phyloP scores from a whole-genome alignment of 768 basidiomycete genomes.

The Sistotremastrum niveocremeum region DNA sequence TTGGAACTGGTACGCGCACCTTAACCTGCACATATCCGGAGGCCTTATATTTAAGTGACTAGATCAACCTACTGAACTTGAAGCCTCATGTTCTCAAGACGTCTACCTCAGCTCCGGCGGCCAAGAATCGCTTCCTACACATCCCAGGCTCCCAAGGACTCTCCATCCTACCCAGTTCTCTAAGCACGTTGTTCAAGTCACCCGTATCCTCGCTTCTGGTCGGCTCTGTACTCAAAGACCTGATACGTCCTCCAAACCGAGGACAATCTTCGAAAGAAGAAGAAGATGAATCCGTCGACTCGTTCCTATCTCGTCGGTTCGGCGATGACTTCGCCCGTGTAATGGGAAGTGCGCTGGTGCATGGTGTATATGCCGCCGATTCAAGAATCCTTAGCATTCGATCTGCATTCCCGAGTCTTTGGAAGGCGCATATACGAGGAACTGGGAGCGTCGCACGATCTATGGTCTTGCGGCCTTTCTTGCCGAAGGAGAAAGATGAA shows the following conservation, averaged over 20 bases:
- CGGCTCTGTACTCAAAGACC: slow-evolving; percentile 43
- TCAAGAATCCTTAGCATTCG: slow-evolving; percentile 87
- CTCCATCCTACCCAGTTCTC: slow-evolving; percentile 29
- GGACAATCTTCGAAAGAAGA: slow-evolving; percentile 9
- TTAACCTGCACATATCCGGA: slow-evolving; percentile 4
- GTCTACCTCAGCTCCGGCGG: slow-evolving; percentile 53
- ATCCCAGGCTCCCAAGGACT: slow-evolving; percentile 41
- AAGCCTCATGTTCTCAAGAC: slow-evolving; percentile 49
- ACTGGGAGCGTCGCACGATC: slow-evolving; percentile 6
- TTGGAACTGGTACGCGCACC: slow-evolving; percentile 59
- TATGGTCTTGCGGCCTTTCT: slow-evolving; percentile 2
- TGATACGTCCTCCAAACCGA: slow-evolving; percentile 23
- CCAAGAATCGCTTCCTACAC: slow-evolving; percentile 63
- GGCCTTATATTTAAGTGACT: slow-evolving; percentile 1
- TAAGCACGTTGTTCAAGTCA: slow-evolving; percentile 23
- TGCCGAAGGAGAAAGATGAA: slow-evolving; percentile 4
- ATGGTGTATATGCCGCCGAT: slow-evolving; percentile 44
- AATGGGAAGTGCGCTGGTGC: slow-evolving; percentile 40
- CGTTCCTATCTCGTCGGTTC: slow-evolving; percentile 63
- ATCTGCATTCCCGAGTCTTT: slow-evolving; percentile 45
- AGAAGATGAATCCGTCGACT: slow-evolving; percentile 70
- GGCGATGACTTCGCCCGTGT: slow-evolving; percentile 57
- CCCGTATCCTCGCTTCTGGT: slow-evolving; percentile 33
- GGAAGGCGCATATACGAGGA: slow-evolving; percentile 43
- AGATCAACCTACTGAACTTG: slow-evolving; percentile 72